phyloP scores from a whole-genome alignment of 202 grass and related monocot genomes.

The Elaeis oleifera region DNA sequence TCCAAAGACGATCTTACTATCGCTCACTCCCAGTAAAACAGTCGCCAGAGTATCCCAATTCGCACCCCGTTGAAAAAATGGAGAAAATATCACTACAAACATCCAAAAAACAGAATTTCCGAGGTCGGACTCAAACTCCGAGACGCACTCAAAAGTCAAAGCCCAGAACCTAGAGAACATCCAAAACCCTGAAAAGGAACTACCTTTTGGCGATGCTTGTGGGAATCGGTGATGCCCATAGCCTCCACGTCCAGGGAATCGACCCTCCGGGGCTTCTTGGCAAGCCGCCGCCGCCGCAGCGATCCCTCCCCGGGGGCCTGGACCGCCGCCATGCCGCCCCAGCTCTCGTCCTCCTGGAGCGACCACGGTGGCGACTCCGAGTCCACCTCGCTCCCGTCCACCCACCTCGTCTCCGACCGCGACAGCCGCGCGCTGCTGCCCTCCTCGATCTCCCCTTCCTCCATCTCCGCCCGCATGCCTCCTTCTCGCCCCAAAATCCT shows the following conservation, averaged over 20 bases:
- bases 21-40: no score
- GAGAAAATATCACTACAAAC: no score
- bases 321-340: neutral
- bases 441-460: slow-evolving; percentile 35
- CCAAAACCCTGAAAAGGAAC: neutral
- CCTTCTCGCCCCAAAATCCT: no score
- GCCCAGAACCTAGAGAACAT: neutral
- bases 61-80: no score
- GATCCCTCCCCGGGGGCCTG: neutral
- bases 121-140: neutral
- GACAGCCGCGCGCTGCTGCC: neutral
- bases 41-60: no score
- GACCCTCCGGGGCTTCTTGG: slow-evolving; percentile 52
- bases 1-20: no score
- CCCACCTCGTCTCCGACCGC: slow-evolving; percentile 61
- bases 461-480: no score
- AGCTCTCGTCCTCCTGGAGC: slow-evolving; percentile 30
- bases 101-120: no score
- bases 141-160: neutral
- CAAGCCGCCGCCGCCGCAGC: slow-evolving; percentile 55
- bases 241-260: slow-evolving; percentile 90
- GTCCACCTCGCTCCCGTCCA: slow-evolving; percentile 94
- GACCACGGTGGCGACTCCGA: slow-evolving; percentile 62
- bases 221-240: slow-evolving; percentile 56
- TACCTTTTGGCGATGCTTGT: slow-evolving; percentile 55